Conservation (phyloP, 306 rosid genomes). For the Fagus crenata region DNA sequence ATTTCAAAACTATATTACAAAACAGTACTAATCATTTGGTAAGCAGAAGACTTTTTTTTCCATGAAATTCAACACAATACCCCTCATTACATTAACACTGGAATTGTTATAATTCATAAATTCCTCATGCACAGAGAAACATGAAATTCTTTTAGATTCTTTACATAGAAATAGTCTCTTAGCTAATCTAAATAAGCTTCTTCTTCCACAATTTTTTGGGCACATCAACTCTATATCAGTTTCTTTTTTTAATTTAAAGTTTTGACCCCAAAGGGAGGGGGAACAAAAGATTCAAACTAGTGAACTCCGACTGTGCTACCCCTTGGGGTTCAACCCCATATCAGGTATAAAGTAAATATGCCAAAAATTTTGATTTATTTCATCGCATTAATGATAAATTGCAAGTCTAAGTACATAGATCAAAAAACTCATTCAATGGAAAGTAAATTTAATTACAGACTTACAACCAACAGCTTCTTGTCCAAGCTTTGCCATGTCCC, state of each 20-base stretch:
- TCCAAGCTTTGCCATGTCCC: conserved; percentile 99
- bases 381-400: background rate
- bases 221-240: background rate
- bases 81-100: background rate
- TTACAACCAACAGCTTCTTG: conserved; percentile 65
- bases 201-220: background rate
- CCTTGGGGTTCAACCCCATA: background rate
- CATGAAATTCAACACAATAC: background rate
- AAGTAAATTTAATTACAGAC: conserved; percentile 36
- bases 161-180: background rate
- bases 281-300: too few species aligned
- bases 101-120: background rate
- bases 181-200: background rate
- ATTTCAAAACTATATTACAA: background rate
- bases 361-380: background rate
- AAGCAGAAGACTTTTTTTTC: background rate
- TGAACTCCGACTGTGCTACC: too few species aligned
- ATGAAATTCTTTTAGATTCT: background rate
- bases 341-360: background rate
- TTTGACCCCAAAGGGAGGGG: too few species aligned
- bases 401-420: background rate
- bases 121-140: background rate
- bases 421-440: background rate
- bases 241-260: background rate
- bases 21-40: background rate